phyloP scores from a whole-genome alignment of 1,284 basidiomycete genomes.

The Ustilago vetiveriae region DNA sequence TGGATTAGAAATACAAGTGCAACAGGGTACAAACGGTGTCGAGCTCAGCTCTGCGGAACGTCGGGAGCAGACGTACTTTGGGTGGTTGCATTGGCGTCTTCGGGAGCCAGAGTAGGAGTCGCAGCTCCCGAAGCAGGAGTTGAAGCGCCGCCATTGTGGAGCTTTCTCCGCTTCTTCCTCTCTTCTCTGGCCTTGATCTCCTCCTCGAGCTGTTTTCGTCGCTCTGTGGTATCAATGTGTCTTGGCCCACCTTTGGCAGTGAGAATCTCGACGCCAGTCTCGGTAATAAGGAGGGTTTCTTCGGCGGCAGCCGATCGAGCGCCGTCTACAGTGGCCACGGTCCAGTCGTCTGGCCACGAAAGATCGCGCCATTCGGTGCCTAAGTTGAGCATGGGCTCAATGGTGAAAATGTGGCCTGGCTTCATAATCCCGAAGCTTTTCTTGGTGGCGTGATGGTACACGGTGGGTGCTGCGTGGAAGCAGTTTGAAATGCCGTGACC shows the following conservation, averaged over 20 bases:
- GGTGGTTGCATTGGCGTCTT: constrained; percentile 36
- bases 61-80: constrained; percentile 17
- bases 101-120: constrained; percentile 31
- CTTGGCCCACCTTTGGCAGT: constrained; percentile 62
- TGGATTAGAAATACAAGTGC: no score
- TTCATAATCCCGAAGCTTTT: constrained; percentile 66
- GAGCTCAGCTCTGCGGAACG: constrained; percentile 3
- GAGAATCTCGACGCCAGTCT: constrained; percentile 64
- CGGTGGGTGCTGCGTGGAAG: constrained; percentile 86
- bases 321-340: constrained; percentile 61
- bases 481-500: constrained; percentile 86
- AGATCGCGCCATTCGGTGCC: constrained; percentile 58
- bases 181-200: constrained; percentile 39
- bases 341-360: constrained; percentile 67
- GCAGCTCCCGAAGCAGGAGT: constrained; percentile 31
- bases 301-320: constrained; percentile 62
- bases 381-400: constrained; percentile 67
- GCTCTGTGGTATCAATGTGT: constrained; percentile 60
- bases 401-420: constrained; percentile 63
- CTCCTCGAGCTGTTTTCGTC: constrained; percentile 37
- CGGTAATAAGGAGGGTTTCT: constrained; percentile 65
- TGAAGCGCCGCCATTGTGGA: constrained; percentile 20
- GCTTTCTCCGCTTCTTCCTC: constrained; percentile 42
- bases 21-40: not conserved
- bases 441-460: constrained; percentile 74